A percentile compares a stretch with the other conserved stretches of the same genome.
phyloP scores from a whole-genome alignment of 805 yeast species.

The Yarrowia phangngaensis region DNA sequence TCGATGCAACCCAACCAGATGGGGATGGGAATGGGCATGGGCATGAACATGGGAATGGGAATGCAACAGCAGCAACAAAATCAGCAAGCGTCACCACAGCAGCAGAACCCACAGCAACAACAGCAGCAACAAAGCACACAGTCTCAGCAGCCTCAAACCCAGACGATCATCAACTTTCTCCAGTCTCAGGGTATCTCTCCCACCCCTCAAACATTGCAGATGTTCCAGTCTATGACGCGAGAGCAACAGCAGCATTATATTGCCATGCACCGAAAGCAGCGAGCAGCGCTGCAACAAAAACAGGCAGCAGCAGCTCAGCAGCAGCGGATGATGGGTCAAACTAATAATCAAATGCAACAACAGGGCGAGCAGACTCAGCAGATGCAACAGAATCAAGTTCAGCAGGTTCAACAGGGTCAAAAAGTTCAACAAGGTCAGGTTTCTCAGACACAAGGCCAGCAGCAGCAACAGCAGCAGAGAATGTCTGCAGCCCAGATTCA shows the following conservation, averaged over 20 bases:
- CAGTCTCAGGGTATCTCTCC: constrained; percentile 27
- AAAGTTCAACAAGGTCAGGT: constrained; percentile 31
- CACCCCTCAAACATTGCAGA: constrained; percentile 19
- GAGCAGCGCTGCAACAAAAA: constrained; percentile 30
- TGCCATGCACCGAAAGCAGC: constrained; percentile 29
- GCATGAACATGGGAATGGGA: constrained; percentile 9
- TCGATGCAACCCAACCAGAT: constrained; percentile 27
- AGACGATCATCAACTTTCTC: constrained; percentile 6
- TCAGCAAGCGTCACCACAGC: no score
- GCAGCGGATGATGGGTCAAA: constrained; percentile 31
- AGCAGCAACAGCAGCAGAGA: constrained; percentile 30
- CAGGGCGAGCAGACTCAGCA: constrained; percentile 30
- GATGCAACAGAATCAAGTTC: constrained; percentile 29
- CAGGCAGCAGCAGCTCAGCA: constrained; percentile 29
- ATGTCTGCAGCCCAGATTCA: constrained; percentile 21
- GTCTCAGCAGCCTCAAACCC: constrained; percentile 2
- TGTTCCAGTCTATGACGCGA: constrained; percentile 30
- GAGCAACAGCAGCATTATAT: constrained; percentile 33
- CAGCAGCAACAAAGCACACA: neutral
- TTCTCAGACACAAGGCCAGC: constrained; percentile 30
- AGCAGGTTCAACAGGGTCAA: constrained; percentile 33
- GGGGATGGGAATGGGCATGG: constrained; percentile 18
- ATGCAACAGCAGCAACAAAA: constrained; percentile 31
- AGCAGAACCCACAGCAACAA: neutral
- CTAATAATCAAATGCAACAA: no score